Conservation (phyloP, 768 basidiomycete genomes). For the Amanita brunnescens region DNA sequence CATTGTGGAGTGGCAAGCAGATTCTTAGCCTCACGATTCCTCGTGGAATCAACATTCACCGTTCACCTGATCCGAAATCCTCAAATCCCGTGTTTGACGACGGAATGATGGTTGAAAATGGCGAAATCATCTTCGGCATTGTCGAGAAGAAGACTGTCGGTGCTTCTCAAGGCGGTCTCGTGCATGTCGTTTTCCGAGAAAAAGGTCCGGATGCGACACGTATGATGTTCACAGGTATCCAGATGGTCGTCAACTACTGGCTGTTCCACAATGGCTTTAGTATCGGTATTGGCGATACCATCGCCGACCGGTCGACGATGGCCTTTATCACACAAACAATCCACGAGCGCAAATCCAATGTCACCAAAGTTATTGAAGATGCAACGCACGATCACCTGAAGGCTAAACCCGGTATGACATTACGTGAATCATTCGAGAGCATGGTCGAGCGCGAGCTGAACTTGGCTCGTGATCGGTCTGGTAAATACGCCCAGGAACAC, state of each 20-base stretch:
- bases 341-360: slow-evolving; percentile 68
- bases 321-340: slow-evolving; percentile 77
- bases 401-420: slow-evolving; percentile 94
- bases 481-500: slow-evolving; percentile 93
- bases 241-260: slow-evolving; percentile 97
- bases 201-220: slow-evolving; percentile 90
- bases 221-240: slow-evolving; percentile 86
- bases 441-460: slow-evolving; percentile 87
- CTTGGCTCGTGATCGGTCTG: slow-evolving; percentile 89
- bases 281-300: slow-evolving; percentile 98
- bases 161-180: slow-evolving; percentile 85
- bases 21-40: slow-evolving; percentile 88
- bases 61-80: slow-evolving; percentile 71
- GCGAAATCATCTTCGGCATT: slow-evolving; percentile 89
- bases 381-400: slow-evolving; percentile 85
- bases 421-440: slow-evolving; percentile 97
- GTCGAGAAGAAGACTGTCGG: slow-evolving; percentile 99
- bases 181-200: slow-evolving; percentile 96
- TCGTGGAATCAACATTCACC: slow-evolving; percentile 88
- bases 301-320: slow-evolving; percentile 89
- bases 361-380: slow-evolving; percentile 70
- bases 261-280: slow-evolving; percentile 98
- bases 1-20: slow-evolving; percentile 97
- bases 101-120: slow-evolving; percentile 94
- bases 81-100: slow-evolving; percentile 84